Evolutionary conservation across 1,284 basidiomycete genomes (phyloP).

Genomic region (Fomitiporia mediterranea): DNA sequence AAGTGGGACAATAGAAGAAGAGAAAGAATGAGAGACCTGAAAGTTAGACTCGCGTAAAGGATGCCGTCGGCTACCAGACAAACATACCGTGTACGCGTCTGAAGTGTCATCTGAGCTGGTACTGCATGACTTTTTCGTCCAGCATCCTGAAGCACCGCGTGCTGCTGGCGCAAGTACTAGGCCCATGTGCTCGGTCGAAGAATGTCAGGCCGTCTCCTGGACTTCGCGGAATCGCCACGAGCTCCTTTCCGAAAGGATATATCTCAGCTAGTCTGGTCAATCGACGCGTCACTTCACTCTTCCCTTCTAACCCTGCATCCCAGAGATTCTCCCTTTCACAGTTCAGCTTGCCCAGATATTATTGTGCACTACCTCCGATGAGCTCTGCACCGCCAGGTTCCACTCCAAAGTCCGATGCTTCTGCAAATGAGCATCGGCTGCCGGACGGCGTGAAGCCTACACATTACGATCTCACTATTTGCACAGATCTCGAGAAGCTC

Average conservation of each 20-base stretch:
- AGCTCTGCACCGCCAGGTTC: slow-evolving; percentile 7
- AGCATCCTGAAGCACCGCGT: not conserved
- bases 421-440: slow-evolving; percentile 58
- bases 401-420: slow-evolving; percentile 4
- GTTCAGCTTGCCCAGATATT: not conserved
- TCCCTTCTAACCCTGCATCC: not conserved
- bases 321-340: not conserved
- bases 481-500: slow-evolving; percentile 75
- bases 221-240: not conserved
- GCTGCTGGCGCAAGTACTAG: not conserved
- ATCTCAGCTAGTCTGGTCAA: not conserved
- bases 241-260: not conserved
- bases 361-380: slow-evolving; percentile 14
- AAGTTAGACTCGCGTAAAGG: no score
- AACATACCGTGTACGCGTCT: not conserved
- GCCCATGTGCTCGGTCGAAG: not conserved
- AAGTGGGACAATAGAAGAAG: no score
- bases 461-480: slow-evolving; percentile 83
- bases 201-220: not conserved
- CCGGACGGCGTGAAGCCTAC: slow-evolving; percentile 70
- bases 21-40: no score
- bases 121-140: slow-evolving; percentile 4
- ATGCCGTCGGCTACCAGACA: no score
- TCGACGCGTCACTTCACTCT: not conserved
- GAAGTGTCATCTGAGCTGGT: not conserved